A percentile compares a stretch with the other conserved stretches of the same genome.
Conservation (phyloP, 768 basidiomycete species). For the Boletus insuetus region DNA sequence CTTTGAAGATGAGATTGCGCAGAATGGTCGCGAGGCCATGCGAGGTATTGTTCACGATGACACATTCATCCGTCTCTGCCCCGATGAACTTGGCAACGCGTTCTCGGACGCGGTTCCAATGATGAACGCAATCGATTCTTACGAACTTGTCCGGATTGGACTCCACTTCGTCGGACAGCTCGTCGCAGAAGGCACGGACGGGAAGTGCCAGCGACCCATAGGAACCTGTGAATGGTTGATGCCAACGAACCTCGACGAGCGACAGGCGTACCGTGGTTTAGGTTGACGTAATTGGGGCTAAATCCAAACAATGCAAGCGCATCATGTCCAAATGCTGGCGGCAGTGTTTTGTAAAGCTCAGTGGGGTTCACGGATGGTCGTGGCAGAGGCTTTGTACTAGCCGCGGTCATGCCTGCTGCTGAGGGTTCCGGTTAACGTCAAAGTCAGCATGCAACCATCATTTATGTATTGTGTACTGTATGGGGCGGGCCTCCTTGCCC, state of each 20-base stretch:
- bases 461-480: too few species aligned
- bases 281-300: constrained; percentile 56
- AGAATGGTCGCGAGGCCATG: constrained; percentile 58
- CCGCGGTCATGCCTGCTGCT: constrained; percentile 3
- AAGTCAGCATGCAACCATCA: too few species aligned
- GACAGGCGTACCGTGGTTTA: constrained; percentile 56
- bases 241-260: neutral
- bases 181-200: constrained; percentile 44
- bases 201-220: constrained; percentile 56
- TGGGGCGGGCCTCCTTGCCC: too few species aligned
- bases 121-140: constrained; percentile 33
- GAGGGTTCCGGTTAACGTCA: neutral
- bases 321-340: constrained; percentile 54
- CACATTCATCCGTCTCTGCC: constrained; percentile 55
- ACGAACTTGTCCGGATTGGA: constrained; percentile 57
- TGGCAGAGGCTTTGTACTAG: neutral
- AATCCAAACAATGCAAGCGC: constrained; percentile 54
- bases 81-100: constrained; percentile 50
- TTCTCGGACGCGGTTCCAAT: constrained; percentile 40
- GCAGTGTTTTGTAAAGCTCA: constrained; percentile 23
- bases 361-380: neutral
- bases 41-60: constrained; percentile 38
- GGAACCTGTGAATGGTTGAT: constrained; percentile 41
- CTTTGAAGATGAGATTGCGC: constrained; percentile 51
- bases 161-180: constrained; percentile 44